These are phyloP conservation scores for Wallacemonas sp. DNA, from an alignment of 208 protist species.

Conservation along the genomic window DNA sequence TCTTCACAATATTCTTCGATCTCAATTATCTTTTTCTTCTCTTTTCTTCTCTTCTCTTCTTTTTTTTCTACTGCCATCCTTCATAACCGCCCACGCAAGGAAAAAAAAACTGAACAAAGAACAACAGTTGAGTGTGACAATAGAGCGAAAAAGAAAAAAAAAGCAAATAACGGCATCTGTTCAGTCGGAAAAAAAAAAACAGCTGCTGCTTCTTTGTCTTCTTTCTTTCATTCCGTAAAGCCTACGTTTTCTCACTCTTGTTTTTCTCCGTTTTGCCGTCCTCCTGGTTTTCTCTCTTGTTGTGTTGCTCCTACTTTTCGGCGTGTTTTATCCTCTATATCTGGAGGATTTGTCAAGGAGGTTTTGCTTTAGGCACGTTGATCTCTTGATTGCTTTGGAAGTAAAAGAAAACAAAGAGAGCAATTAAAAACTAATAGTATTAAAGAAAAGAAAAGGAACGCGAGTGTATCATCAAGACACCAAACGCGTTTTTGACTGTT, in stretches of 20 bases:
- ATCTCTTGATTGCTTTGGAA: background rate
- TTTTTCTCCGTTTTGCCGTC: background rate
- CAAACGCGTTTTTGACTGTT: no score
- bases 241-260: background rate
- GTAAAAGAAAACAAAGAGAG: background rate
- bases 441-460: constrained; percentile 12
- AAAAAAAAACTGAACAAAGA: no score
- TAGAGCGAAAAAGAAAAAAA: background rate
- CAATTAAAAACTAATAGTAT: constrained; percentile 3
- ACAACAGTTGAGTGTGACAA: no score
- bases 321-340: constrained; percentile 8
- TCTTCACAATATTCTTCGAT: no score
- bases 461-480: background rate
- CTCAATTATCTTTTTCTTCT: background rate
- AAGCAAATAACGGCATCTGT: background rate
- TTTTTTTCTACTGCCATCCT: background rate
- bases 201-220: no score
- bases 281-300: background rate
- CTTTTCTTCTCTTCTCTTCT: background rate
- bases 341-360: no score
- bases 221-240: no score
- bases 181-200: background rate
- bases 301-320: no score
- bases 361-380: no score
- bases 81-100: background rate